phyloP scores from a whole-genome alignment of 805 yeast genomes.

The Metschnikowia colocasiae region DNA sequence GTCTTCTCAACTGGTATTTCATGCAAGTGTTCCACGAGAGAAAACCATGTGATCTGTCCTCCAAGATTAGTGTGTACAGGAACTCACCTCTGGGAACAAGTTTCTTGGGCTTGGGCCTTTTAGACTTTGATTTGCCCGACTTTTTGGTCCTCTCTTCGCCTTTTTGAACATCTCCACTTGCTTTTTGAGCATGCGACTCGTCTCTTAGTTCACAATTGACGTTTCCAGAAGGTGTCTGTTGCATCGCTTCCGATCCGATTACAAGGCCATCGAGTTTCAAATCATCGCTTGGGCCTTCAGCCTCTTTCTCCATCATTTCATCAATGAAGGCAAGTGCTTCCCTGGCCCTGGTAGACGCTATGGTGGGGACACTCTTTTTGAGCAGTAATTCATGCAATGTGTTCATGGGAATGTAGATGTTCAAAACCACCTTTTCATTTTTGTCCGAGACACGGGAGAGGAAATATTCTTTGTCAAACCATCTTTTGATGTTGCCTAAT shows the following conservation, averaged over 20 bases:
- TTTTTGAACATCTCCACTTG: neutral
- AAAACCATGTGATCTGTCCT: slow-evolving; percentile 42
- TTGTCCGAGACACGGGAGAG: slow-evolving; percentile 21
- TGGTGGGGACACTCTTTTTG: slow-evolving; percentile 43
- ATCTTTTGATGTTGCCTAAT: slow-evolving; percentile 60
- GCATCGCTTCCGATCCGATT: slow-evolving; percentile 1
- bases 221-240: neutral
- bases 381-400: slow-evolving; percentile 25
- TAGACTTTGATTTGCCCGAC: neutral
- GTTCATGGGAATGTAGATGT: slow-evolving; percentile 51
- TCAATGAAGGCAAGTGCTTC: slow-evolving; percentile 64
- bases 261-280: slow-evolving; percentile 5
- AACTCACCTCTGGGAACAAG: neutral
- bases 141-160: neutral
- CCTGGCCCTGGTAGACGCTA: slow-evolving; percentile 60
- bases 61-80: slow-evolving; percentile 27
- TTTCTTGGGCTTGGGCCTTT: neutral
- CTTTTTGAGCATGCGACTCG: neutral
- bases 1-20: slow-evolving; percentile 34
- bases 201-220: neutral
- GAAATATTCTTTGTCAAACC: slow-evolving; percentile 46
- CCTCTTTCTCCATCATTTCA: slow-evolving; percentile 28
- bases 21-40: slow-evolving; percentile 50
- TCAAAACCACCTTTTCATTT: slow-evolving; percentile 23
- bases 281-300: neutral